phyloP scores from a whole-genome alignment of 192 early-diverging fungal species.

The Linnemannia hyalina region DNA sequence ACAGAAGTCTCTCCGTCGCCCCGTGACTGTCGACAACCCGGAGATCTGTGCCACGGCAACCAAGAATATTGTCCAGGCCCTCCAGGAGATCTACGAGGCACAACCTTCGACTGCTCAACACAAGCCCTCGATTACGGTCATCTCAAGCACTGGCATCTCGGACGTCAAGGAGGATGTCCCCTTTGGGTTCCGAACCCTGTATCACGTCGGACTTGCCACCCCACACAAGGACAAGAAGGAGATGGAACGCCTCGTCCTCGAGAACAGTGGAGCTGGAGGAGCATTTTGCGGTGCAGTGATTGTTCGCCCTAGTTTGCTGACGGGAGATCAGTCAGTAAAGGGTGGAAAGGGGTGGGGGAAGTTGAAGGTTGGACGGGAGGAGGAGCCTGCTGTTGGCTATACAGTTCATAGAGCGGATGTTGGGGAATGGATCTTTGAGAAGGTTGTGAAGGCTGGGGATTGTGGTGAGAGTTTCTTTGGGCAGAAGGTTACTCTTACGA shows the following conservation, averaged over 20 bases:
- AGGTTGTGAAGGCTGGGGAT: background rate
- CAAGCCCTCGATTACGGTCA: conserved; percentile 34
- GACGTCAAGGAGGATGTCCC: conserved; percentile 33
- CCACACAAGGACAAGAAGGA: conserved; percentile 54
- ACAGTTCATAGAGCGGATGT: conserved; percentile 29
- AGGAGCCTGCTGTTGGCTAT: conserved; percentile 33
- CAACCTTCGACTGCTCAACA: conserved; percentile 12
- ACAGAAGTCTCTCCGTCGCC: conserved; percentile 3
- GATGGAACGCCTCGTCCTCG: conserved; percentile 28
- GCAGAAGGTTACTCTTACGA: too few relatives aligned
- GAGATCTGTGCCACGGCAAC: conserved; percentile 24
- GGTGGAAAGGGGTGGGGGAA: conserved; percentile 32
- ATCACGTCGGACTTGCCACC: conserved; percentile 21
- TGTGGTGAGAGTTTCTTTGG: too few relatives aligned
- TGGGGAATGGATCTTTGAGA: conserved; percentile 40
- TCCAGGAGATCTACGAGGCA: conserved; percentile 26
- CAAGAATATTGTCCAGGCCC: conserved; percentile 20
- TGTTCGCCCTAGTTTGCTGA: conserved; percentile 28
- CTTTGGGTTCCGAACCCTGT: conserved; percentile 22
- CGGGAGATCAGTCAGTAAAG: conserved; percentile 30
- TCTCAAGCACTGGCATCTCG: conserved; percentile 36
- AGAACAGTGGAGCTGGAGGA: background rate
- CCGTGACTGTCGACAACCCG: conserved; percentile 33
- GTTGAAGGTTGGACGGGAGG: conserved; percentile 28
- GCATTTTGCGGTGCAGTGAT: conserved; percentile 22